Evolutionary conservation across 2,329 filamentous ascomycete genomes (phyloP).

Genomic region (Xylaria sp.): DNA sequence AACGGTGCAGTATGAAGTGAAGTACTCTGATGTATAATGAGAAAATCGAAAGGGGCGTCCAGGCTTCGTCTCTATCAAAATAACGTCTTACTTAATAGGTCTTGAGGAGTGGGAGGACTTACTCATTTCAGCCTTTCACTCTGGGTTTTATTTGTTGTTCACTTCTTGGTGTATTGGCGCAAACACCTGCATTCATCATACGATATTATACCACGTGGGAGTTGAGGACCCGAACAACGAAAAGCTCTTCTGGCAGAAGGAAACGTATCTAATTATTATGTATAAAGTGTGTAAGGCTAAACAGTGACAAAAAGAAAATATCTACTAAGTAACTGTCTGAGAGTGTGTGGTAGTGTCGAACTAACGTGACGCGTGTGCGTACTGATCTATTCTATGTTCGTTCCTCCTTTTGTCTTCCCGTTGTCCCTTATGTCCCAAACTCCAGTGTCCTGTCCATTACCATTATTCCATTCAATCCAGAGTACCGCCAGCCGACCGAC

Average conservation of each 20-base stretch:
- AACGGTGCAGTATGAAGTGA: slow-evolving; percentile 41
- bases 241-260: slow-evolving; percentile 14
- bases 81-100: slow-evolving; percentile 10
- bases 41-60: slow-evolving; percentile 8
- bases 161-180: slow-evolving; percentile 32
- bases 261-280: slow-evolving; percentile 38
- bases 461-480: slow-evolving; percentile 1
- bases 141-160: slow-evolving; percentile 24
- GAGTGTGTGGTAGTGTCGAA: slow-evolving; percentile 7
- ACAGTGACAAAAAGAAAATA: not conserved
- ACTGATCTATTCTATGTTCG: slow-evolving; percentile 27
- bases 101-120: slow-evolving; percentile 18
- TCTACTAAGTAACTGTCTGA: slow-evolving; percentile 2
- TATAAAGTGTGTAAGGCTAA: slow-evolving; percentile 24
- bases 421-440: slow-evolving; percentile 1
- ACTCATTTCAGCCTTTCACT: slow-evolving; percentile 16
- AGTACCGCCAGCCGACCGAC: not conserved
- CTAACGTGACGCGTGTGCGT: slow-evolving; percentile 35
- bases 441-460: slow-evolving; percentile 10
- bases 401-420: slow-evolving; percentile 23
- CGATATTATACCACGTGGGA: slow-evolving; percentile 11
- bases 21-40: slow-evolving; percentile 36
- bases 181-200: slow-evolving; percentile 22
- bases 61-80: slow-evolving; percentile 17
- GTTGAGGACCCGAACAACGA: slow-evolving; percentile 12